These are phyloP conservation scores for Aegle marmelos DNA, from an alignment of 345 rosid species.

Conservation along the genomic window DNA sequence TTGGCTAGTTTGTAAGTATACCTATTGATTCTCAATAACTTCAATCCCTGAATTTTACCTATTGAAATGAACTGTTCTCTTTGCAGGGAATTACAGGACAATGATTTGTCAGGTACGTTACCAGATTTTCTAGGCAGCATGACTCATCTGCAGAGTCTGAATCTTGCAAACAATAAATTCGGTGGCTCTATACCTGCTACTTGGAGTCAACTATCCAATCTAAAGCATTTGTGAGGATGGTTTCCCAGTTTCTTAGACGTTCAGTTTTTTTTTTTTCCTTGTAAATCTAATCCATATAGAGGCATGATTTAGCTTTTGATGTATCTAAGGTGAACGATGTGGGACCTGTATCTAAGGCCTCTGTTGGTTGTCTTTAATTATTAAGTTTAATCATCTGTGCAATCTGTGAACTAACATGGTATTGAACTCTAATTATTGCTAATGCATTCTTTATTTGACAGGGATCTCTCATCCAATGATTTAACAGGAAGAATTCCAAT, in stretches of 20 bases:
- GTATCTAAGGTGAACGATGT: constrained; percentile 6
- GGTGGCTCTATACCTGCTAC: constrained; percentile 63
- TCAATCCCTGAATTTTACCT: neutral
- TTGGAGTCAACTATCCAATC: constrained; percentile 68
- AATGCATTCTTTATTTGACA: constrained; percentile 23
- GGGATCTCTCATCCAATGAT: constrained; percentile 80
- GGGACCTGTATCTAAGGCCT: neutral
- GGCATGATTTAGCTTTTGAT: neutral
- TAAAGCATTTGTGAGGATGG: constrained; percentile 61
- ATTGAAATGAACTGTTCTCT: constrained; percentile 10
- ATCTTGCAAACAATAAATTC: constrained; percentile 77
- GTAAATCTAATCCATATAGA: neutral
- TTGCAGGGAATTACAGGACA: constrained; percentile 86
- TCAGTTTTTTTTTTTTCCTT: neutral
- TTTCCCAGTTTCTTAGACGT: neutral
- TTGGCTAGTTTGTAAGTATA: constrained; percentile 67
- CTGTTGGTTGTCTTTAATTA: neutral
- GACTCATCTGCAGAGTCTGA: constrained; percentile 54
- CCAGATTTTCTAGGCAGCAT: constrained; percentile 69
- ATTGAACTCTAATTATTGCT: constrained; percentile 1
- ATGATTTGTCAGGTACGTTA: constrained; percentile 61
- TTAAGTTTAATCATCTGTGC: neutral
- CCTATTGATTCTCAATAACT: neutral
- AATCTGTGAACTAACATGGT: neutral
- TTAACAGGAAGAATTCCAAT: constrained; percentile 63